Evolutionary conservation across 768 basidiomycete species (phyloP).

Genomic region (Sporobolomyces roseus): DNA sequence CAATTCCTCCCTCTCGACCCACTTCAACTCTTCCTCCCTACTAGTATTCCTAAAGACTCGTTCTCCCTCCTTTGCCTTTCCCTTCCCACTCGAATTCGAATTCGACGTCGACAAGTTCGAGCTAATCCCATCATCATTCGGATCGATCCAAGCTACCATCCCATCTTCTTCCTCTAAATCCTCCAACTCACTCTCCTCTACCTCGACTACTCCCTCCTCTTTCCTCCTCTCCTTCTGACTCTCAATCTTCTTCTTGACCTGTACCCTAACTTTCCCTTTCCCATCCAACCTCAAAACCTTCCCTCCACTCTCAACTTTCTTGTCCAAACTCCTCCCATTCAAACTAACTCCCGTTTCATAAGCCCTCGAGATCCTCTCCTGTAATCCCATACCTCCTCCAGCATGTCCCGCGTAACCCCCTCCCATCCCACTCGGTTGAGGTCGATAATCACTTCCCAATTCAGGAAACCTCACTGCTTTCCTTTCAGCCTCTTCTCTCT

Average conservation of each 20-base stretch:
- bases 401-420: slow-evolving; percentile 30
- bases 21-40: background rate
- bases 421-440: background rate
- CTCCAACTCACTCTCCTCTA: background rate
- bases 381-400: background rate
- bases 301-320: background rate
- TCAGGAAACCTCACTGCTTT: slow-evolving; percentile 28
- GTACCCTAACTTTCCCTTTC: slow-evolving; percentile 37
- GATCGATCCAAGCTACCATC: slow-evolving; percentile 3
- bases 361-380: slow-evolving; percentile 21
- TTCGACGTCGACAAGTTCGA: background rate
- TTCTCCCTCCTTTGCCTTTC: no score
- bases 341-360: slow-evolving; percentile 3
- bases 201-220: background rate
- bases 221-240: background rate
- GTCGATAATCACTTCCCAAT: background rate
- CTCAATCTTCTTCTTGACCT: slow-evolving; percentile 7
- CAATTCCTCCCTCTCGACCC: slow-evolving; percentile 15
- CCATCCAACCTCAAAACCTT: slow-evolving; percentile 30
- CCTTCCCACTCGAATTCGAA: background rate
- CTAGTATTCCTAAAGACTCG: background rate
- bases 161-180: background rate
- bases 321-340: background rate
- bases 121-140: background rate
- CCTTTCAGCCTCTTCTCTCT: slow-evolving; percentile 16